A percentile compares a stretch with the other conserved stretches of the same genome.
Conservation (phyloP, 352 stramenopile genomes). For the Phytophthora quininea region DNA sequence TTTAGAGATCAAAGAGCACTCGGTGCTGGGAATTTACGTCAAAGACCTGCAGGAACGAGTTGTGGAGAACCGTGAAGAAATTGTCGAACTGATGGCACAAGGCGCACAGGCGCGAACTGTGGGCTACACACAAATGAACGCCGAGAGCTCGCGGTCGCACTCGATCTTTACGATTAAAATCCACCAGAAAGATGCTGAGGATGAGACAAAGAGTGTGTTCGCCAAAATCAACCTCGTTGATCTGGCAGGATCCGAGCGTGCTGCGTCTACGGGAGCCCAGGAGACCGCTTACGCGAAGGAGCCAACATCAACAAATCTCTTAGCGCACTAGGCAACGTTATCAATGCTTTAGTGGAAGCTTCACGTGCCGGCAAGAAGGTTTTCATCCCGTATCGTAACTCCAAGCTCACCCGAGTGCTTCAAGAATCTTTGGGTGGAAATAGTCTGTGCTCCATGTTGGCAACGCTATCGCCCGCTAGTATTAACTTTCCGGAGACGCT, state of each 20-base stretch:
- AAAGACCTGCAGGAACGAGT: constrained; percentile 91
- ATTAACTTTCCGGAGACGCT: constrained; percentile 96
- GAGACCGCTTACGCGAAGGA: constrained; percentile 92
- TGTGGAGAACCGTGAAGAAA: constrained; percentile 87
- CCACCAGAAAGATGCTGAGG: constrained; percentile 88
- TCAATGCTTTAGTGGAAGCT: constrained; percentile 91
- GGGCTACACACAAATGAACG: constrained; percentile 94
- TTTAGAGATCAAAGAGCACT: constrained; percentile 94
- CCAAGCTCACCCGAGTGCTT: constrained; percentile 93
- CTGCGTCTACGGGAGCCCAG: constrained; percentile 90
- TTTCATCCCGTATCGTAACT: constrained; percentile 94
- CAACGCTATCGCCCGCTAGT: constrained; percentile 93
- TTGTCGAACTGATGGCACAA: constrained; percentile 82
- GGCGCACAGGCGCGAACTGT: constrained; percentile 73
- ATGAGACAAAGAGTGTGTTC: constrained; percentile 88
- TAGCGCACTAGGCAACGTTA: constrained; percentile 93
- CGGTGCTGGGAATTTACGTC: constrained; percentile 94
- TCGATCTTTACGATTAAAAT: constrained; percentile 97
- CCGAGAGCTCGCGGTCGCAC: constrained; percentile 92
- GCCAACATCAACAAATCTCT: constrained; percentile 95
- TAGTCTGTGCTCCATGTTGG: constrained; percentile 95
- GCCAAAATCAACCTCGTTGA: constrained; percentile 96
- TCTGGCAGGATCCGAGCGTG: constrained; percentile 91
- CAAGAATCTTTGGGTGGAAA: constrained; percentile 94
- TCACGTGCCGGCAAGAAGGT: constrained; percentile 84